Conservation (phyloP, 2,329 filamentous ascomycete genomes). For the Clonostachys sp. region DNA sequence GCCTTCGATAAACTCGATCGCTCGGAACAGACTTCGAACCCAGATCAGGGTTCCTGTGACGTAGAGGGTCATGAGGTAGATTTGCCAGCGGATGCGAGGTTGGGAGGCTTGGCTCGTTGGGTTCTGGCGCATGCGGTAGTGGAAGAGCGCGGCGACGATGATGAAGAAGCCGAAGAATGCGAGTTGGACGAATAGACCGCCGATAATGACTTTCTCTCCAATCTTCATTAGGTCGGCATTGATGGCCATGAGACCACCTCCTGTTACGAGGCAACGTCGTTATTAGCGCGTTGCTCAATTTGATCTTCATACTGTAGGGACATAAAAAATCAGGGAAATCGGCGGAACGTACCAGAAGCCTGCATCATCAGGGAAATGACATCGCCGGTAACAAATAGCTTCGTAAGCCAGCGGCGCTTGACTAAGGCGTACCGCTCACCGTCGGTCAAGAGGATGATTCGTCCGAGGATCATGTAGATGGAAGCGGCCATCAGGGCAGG, state of each 20-base stretch:
- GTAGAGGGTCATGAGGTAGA: conserved; percentile 28
- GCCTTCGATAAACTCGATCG: conserved; percentile 42
- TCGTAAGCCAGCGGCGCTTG: conserved; percentile 32
- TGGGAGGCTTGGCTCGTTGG: background rate
- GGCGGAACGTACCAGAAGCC: conserved; percentile 10
- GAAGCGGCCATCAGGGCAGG: conserved; percentile 32
- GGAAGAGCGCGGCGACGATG: conserved; percentile 40
- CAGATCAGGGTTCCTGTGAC: conserved; percentile 30
- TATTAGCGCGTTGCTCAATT: conserved; percentile 6
- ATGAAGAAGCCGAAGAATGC: conserved; percentile 53
- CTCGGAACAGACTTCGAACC: conserved; percentile 36
- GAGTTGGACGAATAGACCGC: conserved; percentile 52
- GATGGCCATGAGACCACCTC: conserved; percentile 6
- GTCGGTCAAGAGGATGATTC: conserved; percentile 25
- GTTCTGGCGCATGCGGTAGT: conserved; percentile 21
- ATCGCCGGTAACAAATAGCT: conserved; percentile 45
- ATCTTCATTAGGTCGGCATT: conserved; percentile 11
- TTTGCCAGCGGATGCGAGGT: conserved; percentile 20
- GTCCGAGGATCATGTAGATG: conserved; percentile 37
- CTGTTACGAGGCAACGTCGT: too few species aligned
- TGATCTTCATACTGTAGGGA: background rate
- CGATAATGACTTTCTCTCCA: conserved; percentile 50
- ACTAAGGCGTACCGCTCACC: conserved; percentile 16
- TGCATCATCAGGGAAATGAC: conserved; percentile 43
- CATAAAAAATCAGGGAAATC: background rate